A percentile compares a stretch with the other conserved stretches of the same genome.
Evolutionary conservation across 164 flowering plant genomes (phyloP).

Genomic region (Malania oleifera): DNA sequence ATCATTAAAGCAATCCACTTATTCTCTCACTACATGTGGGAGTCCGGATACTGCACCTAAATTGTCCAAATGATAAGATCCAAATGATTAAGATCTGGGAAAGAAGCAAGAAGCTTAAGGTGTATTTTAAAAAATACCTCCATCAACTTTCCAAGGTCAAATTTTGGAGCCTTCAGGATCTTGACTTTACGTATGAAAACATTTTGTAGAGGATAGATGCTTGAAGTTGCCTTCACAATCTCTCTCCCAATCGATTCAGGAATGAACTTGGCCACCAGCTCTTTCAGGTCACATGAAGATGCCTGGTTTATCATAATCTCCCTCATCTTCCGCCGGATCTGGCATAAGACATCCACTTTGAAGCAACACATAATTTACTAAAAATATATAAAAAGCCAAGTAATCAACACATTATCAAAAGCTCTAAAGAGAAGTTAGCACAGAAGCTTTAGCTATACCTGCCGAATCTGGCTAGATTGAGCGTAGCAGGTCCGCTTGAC

Average conservation of each 20-base stretch:
- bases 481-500: constrained; percentile 77
- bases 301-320: constrained; percentile 72
- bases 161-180: constrained; percentile 82
- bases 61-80: background rate
- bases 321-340: constrained; percentile 82
- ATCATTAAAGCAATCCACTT: too few relatives aligned
- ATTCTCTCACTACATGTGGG: too few relatives aligned
- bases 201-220: constrained; percentile 71
- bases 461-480: constrained; percentile 72
- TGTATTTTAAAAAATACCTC: constrained; percentile 35
- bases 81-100: background rate
- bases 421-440: background rate
- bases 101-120: too few relatives aligned
- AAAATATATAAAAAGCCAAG: background rate
- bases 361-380: too few relatives aligned
- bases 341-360: background rate
- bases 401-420: background rate
- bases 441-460: constrained; percentile 23
- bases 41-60: background rate
- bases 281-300: constrained; percentile 62
- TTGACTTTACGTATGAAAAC: constrained; percentile 75
- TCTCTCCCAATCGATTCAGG: constrained; percentile 76
- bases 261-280: constrained; percentile 66
- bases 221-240: constrained; percentile 68
- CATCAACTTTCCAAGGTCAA: constrained; percentile 78